Evolutionary conservation across 768 basidiomycete species (phyloP).

Genomic region (Auriscalpium microsporum): DNA sequence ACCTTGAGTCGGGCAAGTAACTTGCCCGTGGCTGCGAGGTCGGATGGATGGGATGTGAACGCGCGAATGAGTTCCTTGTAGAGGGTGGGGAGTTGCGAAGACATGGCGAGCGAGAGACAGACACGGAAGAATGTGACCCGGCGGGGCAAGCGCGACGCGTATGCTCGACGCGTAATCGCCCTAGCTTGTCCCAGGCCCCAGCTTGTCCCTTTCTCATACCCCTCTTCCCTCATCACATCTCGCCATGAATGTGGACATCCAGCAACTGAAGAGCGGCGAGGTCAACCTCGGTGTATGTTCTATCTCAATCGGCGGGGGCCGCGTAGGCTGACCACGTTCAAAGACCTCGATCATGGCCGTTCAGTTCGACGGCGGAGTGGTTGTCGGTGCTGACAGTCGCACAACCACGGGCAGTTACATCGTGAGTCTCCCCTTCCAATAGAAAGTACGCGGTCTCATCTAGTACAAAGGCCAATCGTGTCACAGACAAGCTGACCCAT

Average conservation of each 20-base stretch:
- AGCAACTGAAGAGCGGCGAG: conserved; percentile 87
- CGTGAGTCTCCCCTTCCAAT: conserved; percentile 35
- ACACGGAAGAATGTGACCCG: too few species aligned
- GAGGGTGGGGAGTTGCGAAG: conserved; percentile 45
- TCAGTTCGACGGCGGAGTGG: conserved; percentile 89
- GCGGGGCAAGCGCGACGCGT: conserved; percentile 8
- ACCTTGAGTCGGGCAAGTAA: conserved; percentile 76
- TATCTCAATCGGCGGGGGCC: too few species aligned
- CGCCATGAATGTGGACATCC: conserved; percentile 63
- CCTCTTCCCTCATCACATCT: conserved; percentile 35
- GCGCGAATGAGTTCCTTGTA: conserved; percentile 62
- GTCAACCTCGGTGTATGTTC: conserved; percentile 88
- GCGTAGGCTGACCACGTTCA: too few species aligned
- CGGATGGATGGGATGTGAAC: conserved; percentile 56
- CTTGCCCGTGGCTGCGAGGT: conserved; percentile 57
- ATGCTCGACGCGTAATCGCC: conserved; percentile 15
- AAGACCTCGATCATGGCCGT: conserved; percentile 99
- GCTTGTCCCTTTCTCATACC: conserved; percentile 18
- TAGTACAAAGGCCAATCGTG: conserved; percentile 75
- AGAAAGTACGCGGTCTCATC: not conserved
- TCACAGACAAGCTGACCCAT: conserved; percentile 95
- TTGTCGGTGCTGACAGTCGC: conserved; percentile 94
- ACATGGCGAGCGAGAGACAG: conserved; percentile 28
- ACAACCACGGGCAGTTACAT: conserved; percentile 97
- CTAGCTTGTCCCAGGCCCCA: conserved; percentile 8